A percentile compares a stretch with the other conserved stretches of the same genome.
Conservation (phyloP, 1,139 yeast genomes). For the Scheffersomyces stambukii region DNA sequence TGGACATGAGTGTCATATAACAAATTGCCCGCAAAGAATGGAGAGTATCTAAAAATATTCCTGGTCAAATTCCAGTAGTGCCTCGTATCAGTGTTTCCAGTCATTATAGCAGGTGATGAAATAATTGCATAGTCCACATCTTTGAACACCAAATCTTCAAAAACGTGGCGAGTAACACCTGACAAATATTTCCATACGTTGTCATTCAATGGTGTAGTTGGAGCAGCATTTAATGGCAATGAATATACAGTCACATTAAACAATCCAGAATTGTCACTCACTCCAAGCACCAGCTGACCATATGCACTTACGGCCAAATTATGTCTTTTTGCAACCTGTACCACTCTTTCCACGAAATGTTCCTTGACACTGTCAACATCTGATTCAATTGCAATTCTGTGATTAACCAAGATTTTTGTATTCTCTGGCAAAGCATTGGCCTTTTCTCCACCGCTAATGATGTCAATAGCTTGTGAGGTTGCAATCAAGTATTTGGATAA, state of each 20-base stretch:
- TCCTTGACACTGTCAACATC: conserved; percentile 18
- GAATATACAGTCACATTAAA: conserved; percentile 16
- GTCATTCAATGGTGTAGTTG: conserved; percentile 32
- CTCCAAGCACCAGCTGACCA: conserved; percentile 17
- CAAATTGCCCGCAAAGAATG: conserved; percentile 20
- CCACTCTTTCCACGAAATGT: conserved; percentile 18
- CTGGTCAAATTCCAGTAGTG: conserved; percentile 72
- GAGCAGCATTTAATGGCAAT: conserved; percentile 29
- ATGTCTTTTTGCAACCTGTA: conserved; percentile 27
- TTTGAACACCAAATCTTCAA: conserved; percentile 37
- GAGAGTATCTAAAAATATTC: conserved; percentile 67
- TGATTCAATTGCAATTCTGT: conserved; percentile 26
- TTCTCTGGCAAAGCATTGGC: conserved; percentile 41
- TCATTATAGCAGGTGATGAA: conserved; percentile 62
- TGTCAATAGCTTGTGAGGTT: conserved; percentile 38
- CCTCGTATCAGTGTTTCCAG: conserved; percentile 84
- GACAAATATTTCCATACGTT: conserved; percentile 40
- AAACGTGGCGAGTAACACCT: conserved; percentile 41
- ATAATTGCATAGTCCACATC: conserved; percentile 40
- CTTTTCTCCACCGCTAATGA: conserved; percentile 36
- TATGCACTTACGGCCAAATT: conserved; percentile 19
- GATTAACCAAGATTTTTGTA: conserved; percentile 27
- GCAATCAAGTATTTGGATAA: conserved; percentile 24
- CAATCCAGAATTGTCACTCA: conserved; percentile 16
- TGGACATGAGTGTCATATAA: conserved; percentile 24